Evolutionary conservation across 345 rosid genomes (phyloP).

Genomic region (Citropsis articulata): DNA sequence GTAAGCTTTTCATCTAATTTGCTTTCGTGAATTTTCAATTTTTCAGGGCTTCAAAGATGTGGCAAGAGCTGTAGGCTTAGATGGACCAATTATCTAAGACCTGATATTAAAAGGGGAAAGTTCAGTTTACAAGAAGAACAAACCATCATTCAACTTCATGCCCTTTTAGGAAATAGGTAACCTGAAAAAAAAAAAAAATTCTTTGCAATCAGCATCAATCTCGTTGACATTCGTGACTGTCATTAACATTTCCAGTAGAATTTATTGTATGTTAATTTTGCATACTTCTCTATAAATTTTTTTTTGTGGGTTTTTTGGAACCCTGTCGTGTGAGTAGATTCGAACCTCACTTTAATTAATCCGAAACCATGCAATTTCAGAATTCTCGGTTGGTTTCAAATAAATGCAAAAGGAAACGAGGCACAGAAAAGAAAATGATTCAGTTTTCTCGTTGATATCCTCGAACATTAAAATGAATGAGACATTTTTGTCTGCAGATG

Average conservation of each 20-base stretch:
- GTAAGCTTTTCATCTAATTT: not conserved
- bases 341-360: not conserved
- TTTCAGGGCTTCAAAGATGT: slow-evolving; percentile 77
- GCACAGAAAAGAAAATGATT: slow-evolving; percentile 4
- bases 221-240: not conserved
- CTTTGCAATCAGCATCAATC: not conserved
- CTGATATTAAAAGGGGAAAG: slow-evolving; percentile 92
- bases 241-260: not conserved
- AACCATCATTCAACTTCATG: slow-evolving; percentile 95
- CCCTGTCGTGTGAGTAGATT: not conserved
- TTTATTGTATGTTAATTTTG: not conserved
- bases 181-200: not conserved
- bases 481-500: slow-evolving; percentile 13
- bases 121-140: slow-evolving; percentile 91
- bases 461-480: not conserved
- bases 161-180: slow-evolving; percentile 90
- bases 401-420: not conserved
- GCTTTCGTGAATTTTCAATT: not conserved
- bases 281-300: not conserved
- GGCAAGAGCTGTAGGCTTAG: slow-evolving; percentile 94
- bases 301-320: too few relatives aligned
- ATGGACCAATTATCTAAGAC: slow-evolving; percentile 93
- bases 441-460: slow-evolving; percentile 6
- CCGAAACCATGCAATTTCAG: not conserved
- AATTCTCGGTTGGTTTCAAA: not conserved